Evolutionary conservation across 2,329 filamentous ascomycete genomes (phyloP), one percentile per base, ranked within the genome.

Genomic region (Claviceps fusiformis): DNA sequence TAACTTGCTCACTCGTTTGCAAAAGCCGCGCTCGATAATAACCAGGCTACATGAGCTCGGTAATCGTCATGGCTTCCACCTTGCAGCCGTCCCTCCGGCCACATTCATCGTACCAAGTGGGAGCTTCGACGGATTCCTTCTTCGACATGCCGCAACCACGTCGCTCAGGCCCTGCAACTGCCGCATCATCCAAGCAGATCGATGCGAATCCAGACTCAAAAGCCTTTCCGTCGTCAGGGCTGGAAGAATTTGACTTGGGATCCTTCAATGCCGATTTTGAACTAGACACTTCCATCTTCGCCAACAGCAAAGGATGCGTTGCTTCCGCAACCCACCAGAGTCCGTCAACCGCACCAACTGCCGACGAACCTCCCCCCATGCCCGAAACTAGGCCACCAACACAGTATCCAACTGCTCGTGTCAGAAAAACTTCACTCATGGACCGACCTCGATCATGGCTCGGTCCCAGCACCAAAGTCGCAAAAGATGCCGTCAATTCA

Each of bases 361-460:
- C 19, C 35, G 44, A 33, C 29, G 51, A 48, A 44, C 45, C 33
- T 33, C 35, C 35, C 11, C 43, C 52, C 24, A 51, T 24, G 52
- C 37, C 39, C 27, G 51, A 56, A 10, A 35, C 27, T 19, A 60
- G 55, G 50, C 48, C 45, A 39, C 35, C 50, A n/a, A 56, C 48
- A 24, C 59, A 54, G 55, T 54, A 57, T 27, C 61, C 60, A 29
- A 50, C 59, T 37, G 58, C 58, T 64, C 66, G 60, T 57, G 65
- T 63, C 59, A 75, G 72, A 64, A 74, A 71, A 60, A 73, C 67
- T 58, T 74, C 76, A 47, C 66, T 78, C 51, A 70, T 75, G 54
- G 75, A 75, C 57, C 72, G 75, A 54, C 75, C 74, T 4, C 73
- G 74, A 56, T 76, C 75, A 57, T 81, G 78, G 79, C 71, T 81